Conservation (phyloP, 805 yeast species). For the Limtongia smithiae region DNA sequence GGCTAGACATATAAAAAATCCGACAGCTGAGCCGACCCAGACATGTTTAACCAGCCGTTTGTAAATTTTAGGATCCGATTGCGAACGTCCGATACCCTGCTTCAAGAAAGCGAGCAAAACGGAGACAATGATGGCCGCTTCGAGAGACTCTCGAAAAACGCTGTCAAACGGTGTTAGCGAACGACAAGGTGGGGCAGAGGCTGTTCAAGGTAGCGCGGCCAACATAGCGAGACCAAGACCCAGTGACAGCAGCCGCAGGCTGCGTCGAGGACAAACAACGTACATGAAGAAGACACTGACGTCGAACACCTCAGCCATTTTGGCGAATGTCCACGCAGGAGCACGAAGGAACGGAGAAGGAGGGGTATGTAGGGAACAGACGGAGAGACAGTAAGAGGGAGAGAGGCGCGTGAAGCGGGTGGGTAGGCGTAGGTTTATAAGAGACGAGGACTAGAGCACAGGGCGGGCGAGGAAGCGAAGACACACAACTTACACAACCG, state of each 20-base stretch:
- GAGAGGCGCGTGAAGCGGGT: no score
- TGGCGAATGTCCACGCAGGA: constrained; percentile 1
- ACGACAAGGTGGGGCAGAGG: background rate
- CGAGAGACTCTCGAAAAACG: constrained; percentile 89
- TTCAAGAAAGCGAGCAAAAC: constrained; percentile 87
- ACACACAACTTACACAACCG: no score
- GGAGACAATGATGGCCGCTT: constrained; percentile 87
- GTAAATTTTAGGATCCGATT: constrained; percentile 44
- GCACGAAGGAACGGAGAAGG: no score
- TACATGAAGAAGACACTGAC: constrained; percentile 32
- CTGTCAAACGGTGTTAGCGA: constrained; percentile 1
- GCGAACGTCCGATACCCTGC: constrained; percentile 67
- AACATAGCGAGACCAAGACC: background rate
- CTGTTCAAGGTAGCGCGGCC: background rate
- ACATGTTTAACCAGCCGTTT: constrained; percentile 70
- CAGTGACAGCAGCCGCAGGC: no score
- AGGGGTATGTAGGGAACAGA: no score
- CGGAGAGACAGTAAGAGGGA: no score
- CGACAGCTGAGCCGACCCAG: constrained; percentile 75
- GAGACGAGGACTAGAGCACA: no score
- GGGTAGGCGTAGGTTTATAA: no score
- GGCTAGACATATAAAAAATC: constrained; percentile 72
- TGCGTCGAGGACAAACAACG: constrained; percentile 4
- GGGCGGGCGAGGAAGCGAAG: no score
- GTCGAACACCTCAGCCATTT: constrained; percentile 58